Evolutionary conservation across 495 filamentous ascomycete species (phyloP), one percentile per base, ranked within the genome.

Genomic region (Penicillium tannophilum): DNA sequence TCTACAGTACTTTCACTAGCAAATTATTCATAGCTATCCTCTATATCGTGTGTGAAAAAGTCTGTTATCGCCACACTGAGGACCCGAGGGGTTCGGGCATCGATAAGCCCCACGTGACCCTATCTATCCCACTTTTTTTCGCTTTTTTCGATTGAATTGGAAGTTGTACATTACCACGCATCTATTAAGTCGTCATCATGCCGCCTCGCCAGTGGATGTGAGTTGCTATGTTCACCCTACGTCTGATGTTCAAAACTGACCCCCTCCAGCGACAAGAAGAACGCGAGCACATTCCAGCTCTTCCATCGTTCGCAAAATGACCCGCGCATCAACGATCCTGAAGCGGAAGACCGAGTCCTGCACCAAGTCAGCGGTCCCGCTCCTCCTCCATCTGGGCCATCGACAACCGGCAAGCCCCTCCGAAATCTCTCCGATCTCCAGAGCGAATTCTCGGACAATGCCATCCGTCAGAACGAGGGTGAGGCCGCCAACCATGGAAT

Each of bases 241-340:
- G 4, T 30, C 30, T 20, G 20, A 51, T 16, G 39, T 35, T 33
- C 12, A 16, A 19, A 42, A 43, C 61, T 63, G 54, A 75, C 48
- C 5, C 7, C 7, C 28, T 19, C 16, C 63, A 97, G 93, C 67
- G 88, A 98, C 79, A 98, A 97, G 82, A 95, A 95, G 74, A 90
- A 82, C 39, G 92, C 95, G 62, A 89, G 86, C 61, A 93, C 89
- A 72, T 99, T 93, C 80, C 86, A 87, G 60, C 88, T 99, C 68
- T 93, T 97, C 63, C 88, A 97, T 77, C 92, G 95, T 62, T 89
- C 93, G 6, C 95, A 98, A 82, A 88, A 96, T 84, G 95, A 99
- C 73, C 95, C 95, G 33, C 82, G 90, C 60, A 96, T 98, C 68
- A 87, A 97, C 80, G 91, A 98, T 74, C 79, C 85, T 56, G 78